These are phyloP conservation scores for Silene conica DNA, from an alignment of 148 eudicot genomes.

Conservation along the genomic window DNA sequence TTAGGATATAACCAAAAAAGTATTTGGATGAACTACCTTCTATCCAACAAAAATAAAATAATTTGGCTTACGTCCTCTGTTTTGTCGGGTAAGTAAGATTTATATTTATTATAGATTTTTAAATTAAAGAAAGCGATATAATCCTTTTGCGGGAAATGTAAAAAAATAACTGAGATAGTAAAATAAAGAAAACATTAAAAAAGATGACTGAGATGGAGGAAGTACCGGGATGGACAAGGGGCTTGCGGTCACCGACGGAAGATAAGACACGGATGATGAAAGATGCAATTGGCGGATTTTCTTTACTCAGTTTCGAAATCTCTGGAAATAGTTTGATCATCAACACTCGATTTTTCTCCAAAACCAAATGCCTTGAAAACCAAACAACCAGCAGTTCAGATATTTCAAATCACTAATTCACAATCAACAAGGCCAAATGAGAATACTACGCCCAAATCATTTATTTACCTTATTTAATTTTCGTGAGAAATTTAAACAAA, in stretches of 20 bases:
- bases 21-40: neutral
- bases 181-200: too few species aligned
- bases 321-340: conserved; percentile 70
- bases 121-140: too few species aligned
- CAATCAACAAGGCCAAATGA: too few species aligned
- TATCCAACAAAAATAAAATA: neutral
- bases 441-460: too few species aligned
- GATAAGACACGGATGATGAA: conserved; percentile 59
- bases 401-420: neutral
- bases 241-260: conserved; percentile 52
- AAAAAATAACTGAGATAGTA: too few species aligned
- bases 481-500: too few species aligned
- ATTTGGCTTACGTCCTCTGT: neutral
- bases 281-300: conserved; percentile 82
- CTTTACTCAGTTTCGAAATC: conserved; percentile 52
- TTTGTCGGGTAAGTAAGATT: neutral
- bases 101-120: too few species aligned
- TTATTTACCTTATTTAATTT: too few species aligned
- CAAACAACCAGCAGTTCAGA: too few species aligned
- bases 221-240: conserved; percentile 76
- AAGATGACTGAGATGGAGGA: neutral
- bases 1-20: neutral
- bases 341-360: conserved; percentile 71
- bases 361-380: conserved; percentile 55
- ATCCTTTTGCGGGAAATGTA: too few species aligned